These are phyloP conservation scores for Umbilicaria muhlenbergii DNA, from an alignment of 495 filamentous ascomycete genomes.

Conservation along the genomic window DNA sequence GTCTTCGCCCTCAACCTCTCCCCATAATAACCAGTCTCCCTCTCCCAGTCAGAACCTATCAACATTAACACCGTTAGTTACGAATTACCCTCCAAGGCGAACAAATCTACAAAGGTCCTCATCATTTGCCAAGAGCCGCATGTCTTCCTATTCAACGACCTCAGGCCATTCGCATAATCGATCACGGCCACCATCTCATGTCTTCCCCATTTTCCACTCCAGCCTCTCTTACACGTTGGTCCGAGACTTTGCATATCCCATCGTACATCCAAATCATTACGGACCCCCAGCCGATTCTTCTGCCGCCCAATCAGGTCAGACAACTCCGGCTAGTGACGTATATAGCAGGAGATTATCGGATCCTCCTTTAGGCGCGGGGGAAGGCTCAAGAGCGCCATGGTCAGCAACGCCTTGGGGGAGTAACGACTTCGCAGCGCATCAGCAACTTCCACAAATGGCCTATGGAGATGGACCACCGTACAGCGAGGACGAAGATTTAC, in stretches of 20 bases:
- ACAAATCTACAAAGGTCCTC: constrained; percentile 47
- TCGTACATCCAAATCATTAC: constrained; percentile 77
- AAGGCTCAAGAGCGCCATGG: constrained; percentile 34
- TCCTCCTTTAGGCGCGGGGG: constrained; percentile 47
- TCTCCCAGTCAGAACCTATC: constrained; percentile 37
- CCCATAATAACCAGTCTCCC: constrained; percentile 5
- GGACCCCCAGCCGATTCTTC: constrained; percentile 70
- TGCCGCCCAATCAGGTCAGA: constrained; percentile 50
- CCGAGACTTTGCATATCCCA: constrained; percentile 88
- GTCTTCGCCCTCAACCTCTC: constrained; percentile 28
- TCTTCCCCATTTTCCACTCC: constrained; percentile 73
- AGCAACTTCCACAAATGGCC: constrained; percentile 69
- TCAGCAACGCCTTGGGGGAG: constrained; percentile 32
- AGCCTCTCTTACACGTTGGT: constrained; percentile 80
- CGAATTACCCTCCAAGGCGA: constrained; percentile 37
- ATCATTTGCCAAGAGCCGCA: constrained; percentile 57
- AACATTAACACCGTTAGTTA: constrained; percentile 47
- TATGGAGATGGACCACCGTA: constrained; percentile 91
- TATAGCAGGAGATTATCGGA: constrained; percentile 66
- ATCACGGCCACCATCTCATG: constrained; percentile 61
- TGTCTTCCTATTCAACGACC: constrained; percentile 51
- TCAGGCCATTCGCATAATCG: constrained; percentile 36
- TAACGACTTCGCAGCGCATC: constrained; percentile 25
- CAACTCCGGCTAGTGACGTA: constrained; percentile 68
- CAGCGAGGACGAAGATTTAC: constrained; percentile 91